Percentiles rank a stretch among this genome's conserved stretches.
phyloP scores from a whole-genome alignment of 768 basidiomycete species.

The Dioszegia crocea region DNA sequence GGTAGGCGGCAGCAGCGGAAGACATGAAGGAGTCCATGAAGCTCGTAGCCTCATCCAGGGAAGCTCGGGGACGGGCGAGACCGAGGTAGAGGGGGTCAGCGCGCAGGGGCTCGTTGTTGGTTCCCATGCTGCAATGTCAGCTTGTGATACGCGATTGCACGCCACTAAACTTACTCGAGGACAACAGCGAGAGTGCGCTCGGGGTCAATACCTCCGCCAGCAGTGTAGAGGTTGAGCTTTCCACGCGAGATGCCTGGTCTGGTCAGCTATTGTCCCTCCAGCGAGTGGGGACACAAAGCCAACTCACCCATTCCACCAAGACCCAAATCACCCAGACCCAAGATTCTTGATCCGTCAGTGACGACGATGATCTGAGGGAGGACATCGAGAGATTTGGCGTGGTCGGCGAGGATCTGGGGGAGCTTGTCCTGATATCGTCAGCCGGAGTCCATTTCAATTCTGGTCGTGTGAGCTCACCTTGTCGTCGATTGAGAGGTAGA shows the following conservation, averaged over 20 bases:
- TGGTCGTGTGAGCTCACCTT: constrained; percentile 58
- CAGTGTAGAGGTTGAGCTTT: constrained; percentile 85
- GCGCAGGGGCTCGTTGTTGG: constrained; percentile 72
- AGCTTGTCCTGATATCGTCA: constrained; percentile 28
- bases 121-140: constrained; percentile 69
- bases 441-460: background rate
- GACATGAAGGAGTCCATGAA: constrained; percentile 94
- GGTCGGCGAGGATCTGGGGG: constrained; percentile 28
- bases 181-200: constrained; percentile 41
- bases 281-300: background rate
- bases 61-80: constrained; percentile 57
- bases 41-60: constrained; percentile 56
- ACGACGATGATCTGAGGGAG: constrained; percentile 78
- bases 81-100: constrained; percentile 89
- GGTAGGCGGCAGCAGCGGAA: constrained; percentile 70
- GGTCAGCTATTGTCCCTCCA: background rate
- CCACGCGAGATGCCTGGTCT: constrained; percentile 62
- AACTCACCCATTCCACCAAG: constrained; percentile 50
- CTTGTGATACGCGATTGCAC: background rate
- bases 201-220: constrained; percentile 66
- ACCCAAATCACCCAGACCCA: constrained; percentile 64
- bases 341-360: constrained; percentile 87
- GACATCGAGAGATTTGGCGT: constrained; percentile 23
- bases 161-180: constrained; percentile 35
- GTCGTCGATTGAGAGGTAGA: constrained; percentile 69